Evolutionary conservation across 352 stramenopile genomes (phyloP).

Genomic region (Saprolegnia diclina): DNA sequence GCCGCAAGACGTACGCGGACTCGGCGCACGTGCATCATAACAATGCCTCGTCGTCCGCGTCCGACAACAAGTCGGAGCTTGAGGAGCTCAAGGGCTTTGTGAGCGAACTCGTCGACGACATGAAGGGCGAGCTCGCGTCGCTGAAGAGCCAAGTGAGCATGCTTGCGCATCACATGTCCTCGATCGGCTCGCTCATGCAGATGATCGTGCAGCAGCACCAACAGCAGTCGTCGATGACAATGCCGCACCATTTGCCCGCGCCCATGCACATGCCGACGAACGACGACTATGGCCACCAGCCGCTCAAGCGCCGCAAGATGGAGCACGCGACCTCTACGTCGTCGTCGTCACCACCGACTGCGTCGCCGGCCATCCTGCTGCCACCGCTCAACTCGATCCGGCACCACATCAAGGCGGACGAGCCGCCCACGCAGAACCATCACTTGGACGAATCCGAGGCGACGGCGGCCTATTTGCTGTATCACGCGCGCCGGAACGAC

Average conservation of each 20-base stretch:
- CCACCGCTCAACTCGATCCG: conserved; percentile 3
- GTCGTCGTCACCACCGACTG: background rate
- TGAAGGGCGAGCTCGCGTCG: conserved; percentile 19
- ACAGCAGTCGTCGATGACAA: background rate
- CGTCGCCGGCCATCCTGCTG: background rate
- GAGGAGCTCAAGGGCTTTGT: conserved; percentile 26
- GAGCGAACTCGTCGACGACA: conserved; percentile 19
- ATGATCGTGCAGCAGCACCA: conserved; percentile 20
- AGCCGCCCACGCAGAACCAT: background rate
- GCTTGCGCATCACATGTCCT: conserved; percentile 22
- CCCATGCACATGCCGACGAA: background rate
- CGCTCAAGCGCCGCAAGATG: conserved; percentile 1
- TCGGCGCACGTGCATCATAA: conserved; percentile 18
- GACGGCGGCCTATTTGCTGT: background rate
- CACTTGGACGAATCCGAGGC: conserved; percentile 4
- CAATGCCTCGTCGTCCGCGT: background rate
- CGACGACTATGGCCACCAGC: background rate
- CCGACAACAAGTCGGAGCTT: conserved; percentile 21
- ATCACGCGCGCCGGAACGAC: background rate
- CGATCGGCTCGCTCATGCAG: conserved; percentile 21
- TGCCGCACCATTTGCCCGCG: background rate
- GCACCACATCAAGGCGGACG: conserved; percentile 4
- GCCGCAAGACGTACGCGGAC: conserved; percentile 83
- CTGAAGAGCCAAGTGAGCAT: conserved; percentile 24
- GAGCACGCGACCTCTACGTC: background rate